A percentile compares a stretch with the other conserved stretches of the same genome.
phyloP scores from a whole-genome alignment of 2,329 filamentous ascomycete genomes.

The Fusarium begoniae region DNA sequence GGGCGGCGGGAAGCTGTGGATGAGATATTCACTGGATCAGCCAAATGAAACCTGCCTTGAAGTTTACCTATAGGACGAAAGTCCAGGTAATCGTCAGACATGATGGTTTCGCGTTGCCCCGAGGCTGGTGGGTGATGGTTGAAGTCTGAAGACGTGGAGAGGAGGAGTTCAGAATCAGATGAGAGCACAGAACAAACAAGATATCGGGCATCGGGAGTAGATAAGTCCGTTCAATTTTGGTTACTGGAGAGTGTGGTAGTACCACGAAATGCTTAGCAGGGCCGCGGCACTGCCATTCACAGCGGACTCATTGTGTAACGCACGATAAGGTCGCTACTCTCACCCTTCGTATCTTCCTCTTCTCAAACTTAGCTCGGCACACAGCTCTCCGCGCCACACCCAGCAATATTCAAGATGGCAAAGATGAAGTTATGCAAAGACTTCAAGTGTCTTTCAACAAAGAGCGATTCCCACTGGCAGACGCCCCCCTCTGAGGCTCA shows the following conservation, averaged over 20 bases:
- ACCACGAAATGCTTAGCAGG: too few relatives aligned
- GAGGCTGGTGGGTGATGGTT: fast-evolving
- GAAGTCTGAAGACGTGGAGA: fast-evolving
- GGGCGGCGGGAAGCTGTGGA: not conserved
- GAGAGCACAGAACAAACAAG: not conserved
- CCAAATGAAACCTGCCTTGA: fast-evolving
- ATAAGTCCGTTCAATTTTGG: not conserved
- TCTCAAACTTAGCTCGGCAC: not conserved
- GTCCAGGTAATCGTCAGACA: not conserved
- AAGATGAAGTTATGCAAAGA: not conserved
- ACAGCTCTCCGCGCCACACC: not conserved
- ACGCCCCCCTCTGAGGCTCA: not conserved
- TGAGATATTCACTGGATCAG: not conserved
- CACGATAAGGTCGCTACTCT: not conserved
- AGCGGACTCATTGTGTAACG: not conserved
- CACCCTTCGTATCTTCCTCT: not conserved
- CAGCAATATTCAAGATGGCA: not conserved
- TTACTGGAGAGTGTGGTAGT: not conserved
- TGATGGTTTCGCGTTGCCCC: not conserved
- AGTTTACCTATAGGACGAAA: not conserved
- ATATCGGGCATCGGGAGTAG: not conserved
- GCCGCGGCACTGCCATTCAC: not conserved
- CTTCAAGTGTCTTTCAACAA: not conserved
- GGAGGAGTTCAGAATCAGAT: not conserved
- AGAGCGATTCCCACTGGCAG: not conserved